Percentiles rank a stretch among this genome's conserved stretches.
These are phyloP conservation scores for Lepidium sativum DNA, from an alignment of 345 rosid species.

Conservation along the genomic window DNA sequence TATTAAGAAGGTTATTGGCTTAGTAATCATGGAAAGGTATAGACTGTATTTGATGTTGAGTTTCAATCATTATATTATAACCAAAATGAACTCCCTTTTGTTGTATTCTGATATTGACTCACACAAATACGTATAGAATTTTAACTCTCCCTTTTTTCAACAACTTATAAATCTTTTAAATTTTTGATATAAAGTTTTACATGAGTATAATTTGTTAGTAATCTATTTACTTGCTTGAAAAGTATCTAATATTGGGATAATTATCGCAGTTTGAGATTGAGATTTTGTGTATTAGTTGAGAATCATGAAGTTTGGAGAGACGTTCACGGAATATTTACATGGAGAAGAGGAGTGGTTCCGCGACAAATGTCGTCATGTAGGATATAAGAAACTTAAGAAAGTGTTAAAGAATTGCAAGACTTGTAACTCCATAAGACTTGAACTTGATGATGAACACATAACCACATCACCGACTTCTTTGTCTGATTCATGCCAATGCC, in stretches of 20 bases:
- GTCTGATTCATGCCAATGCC: constrained; percentile 31
- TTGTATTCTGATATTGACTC: not conserved
- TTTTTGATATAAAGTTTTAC: too few species aligned
- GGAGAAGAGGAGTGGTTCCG: constrained; percentile 59
- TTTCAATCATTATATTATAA: constrained; percentile 6
- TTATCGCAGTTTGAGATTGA: constrained; percentile 1
- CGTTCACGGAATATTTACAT: constrained; percentile 60
- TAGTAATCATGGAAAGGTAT: not conserved
- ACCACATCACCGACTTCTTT: constrained; percentile 2
- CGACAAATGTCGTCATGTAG: constrained; percentile 64
- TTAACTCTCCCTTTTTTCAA: not conserved
- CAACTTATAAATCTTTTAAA: too few species aligned
- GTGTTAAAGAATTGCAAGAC: constrained; percentile 65
- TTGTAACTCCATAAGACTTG: constrained; percentile 31
- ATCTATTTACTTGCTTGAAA: too few species aligned
- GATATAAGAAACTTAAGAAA: constrained; percentile 78
- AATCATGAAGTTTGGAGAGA: constrained; percentile 91
- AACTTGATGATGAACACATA: constrained; percentile 19
- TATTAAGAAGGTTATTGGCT: not conserved
- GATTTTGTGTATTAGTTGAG: not conserved
- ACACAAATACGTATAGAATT: not conserved
- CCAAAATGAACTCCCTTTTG: not conserved
- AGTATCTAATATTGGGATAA: not conserved
- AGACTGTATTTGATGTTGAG: not conserved
- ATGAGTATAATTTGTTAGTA: too few species aligned